Evolutionary conservation across 495 filamentous ascomycete species (phyloP).

Genomic region (Penicillium bialowiezense): DNA sequence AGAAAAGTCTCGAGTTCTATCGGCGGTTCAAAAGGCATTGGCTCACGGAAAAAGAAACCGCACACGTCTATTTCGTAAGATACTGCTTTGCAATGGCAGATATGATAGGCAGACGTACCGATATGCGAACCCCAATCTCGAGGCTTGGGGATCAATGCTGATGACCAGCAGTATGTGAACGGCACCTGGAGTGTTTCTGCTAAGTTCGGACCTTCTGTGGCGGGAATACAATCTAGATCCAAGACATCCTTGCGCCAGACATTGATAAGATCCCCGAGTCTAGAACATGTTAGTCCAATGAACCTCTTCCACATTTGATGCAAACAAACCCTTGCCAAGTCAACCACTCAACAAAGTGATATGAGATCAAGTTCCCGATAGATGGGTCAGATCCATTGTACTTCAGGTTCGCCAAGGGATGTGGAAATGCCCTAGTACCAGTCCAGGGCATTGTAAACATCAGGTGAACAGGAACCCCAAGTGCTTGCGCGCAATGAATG

Average conservation of each 20-base stretch:
- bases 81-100: neutral
- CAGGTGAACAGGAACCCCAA: slow-evolving; percentile 57
- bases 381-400: slow-evolving; percentile 41
- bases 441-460: slow-evolving; percentile 62
- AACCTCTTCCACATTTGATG: neutral
- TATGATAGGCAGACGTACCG: neutral
- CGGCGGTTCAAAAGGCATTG: neutral
- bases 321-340: slow-evolving; percentile 49
- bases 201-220: slow-evolving; percentile 3
- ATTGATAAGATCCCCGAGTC: slow-evolving; percentile 13
- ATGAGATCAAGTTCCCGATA: slow-evolving; percentile 65
- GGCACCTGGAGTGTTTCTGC: slow-evolving; percentile 6
- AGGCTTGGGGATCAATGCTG: slow-evolving; percentile 9
- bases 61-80: neutral
- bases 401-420: slow-evolving; percentile 51
- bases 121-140: slow-evolving; percentile 9
- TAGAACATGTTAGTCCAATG: neutral
- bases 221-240: slow-evolving; percentile 5
- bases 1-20: neutral
- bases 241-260: slow-evolving; percentile 12
- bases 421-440: slow-evolving; percentile 43
- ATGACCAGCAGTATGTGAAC: slow-evolving; percentile 18
- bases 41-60: neutral
- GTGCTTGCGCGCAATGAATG: slow-evolving; percentile 54
- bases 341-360: slow-evolving; percentile 71